These are phyloP conservation scores for Klebsormidium nitens DNA, from an alignment of 139 green algal genomes.

Conservation along the genomic window DNA sequence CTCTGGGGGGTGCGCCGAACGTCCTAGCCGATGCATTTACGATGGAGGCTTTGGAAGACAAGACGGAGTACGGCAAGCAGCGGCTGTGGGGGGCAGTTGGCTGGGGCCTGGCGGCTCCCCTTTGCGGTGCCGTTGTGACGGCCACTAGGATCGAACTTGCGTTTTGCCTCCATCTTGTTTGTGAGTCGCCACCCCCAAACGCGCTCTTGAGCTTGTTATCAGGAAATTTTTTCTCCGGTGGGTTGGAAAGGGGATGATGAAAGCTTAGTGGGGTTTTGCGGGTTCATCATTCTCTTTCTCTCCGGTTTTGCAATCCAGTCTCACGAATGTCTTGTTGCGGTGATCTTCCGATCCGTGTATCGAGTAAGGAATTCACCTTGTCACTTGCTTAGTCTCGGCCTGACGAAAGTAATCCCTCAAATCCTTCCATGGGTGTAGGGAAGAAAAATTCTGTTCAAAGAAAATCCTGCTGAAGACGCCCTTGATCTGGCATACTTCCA, in stretches of 20 bases:
- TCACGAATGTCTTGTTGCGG: not conserved
- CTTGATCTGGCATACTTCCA: no score
- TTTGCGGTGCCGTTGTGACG: slow-evolving; percentile 1
- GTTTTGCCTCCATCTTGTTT: slow-evolving; percentile 8
- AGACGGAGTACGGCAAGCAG: slow-evolving; percentile 27
- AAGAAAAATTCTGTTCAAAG: no score
- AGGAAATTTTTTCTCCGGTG: no score
- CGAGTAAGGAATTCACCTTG: no score
- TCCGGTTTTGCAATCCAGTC: not conserved
- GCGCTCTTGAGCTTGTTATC: no score
- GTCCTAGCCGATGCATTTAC: slow-evolving; percentile 4
- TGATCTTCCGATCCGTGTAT: not conserved
- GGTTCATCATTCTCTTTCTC: slow-evolving; percentile 8
- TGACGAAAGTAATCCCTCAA: no score
- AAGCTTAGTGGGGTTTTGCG: no score
- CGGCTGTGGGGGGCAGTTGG: slow-evolving; percentile 23
- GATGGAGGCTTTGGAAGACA: slow-evolving; percentile 5
- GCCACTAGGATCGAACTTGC: not conserved
- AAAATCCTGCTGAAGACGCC: no score
- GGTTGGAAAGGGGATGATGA: no score
- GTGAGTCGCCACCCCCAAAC: not conserved
- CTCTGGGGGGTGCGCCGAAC: not conserved
- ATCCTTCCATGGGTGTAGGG: no score
- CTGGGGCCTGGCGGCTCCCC: slow-evolving; percentile 5
- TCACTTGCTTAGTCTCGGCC: no score